A percentile compares a stretch with the other conserved stretches of the same genome.
These are phyloP conservation scores for Conringia planisiliqua DNA, from an alignment of 345 rosid genomes.

Conservation along the genomic window DNA sequence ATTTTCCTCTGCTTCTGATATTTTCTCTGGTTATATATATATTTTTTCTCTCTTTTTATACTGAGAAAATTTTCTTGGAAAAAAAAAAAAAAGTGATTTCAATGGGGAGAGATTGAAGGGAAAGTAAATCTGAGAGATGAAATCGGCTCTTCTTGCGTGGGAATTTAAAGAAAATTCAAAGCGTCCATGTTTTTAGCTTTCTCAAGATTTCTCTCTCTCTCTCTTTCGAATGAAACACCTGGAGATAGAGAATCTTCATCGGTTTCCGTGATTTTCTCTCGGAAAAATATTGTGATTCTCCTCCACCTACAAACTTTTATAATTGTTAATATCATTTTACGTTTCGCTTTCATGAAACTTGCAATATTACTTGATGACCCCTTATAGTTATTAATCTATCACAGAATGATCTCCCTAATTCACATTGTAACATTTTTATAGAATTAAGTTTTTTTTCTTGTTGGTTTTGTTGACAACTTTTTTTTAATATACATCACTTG, in stretches of 20 bases:
- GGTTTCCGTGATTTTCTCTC: constrained; percentile 39
- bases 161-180: constrained; percentile 33
- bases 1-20: constrained; percentile 19
- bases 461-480: no score
- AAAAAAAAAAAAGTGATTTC: constrained; percentile 34
- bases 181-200: constrained; percentile 45
- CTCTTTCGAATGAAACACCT: constrained; percentile 19
- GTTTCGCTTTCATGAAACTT: not conserved
- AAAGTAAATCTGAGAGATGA: constrained; percentile 55
- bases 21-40: no score
- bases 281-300: constrained; percentile 20
- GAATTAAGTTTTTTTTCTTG: not conserved
- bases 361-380: not conserved
- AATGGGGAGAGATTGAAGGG: constrained; percentile 42
- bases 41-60: not conserved
- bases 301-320: not conserved
- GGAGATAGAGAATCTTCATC: constrained; percentile 29
- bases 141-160: constrained; percentile 40
- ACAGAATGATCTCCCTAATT: not conserved
- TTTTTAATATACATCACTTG: no score
- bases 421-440: not conserved
- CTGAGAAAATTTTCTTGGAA: not conserved
- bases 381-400: not conserved
- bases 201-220: constrained; percentile 29
- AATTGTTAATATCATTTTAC: not conserved